Percentiles rank a stretch among this genome's conserved stretches.
Evolutionary conservation across 2,329 filamentous ascomycete species (phyloP).

Genomic region (Cladobotryum mycophilum): DNA sequence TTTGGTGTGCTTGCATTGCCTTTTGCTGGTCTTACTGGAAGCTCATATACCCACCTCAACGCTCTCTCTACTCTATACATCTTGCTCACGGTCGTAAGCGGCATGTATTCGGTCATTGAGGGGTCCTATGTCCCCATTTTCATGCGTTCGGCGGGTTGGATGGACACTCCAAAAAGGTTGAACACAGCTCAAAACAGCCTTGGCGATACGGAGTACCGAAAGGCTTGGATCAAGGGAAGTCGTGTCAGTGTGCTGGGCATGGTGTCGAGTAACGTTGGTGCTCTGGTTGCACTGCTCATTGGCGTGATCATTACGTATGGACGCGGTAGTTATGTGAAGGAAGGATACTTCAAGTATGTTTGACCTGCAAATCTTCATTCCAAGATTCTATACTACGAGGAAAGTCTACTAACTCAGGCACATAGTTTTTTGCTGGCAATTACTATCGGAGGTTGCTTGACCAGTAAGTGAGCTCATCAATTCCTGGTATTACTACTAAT

Average conservation of each 20-base stretch:
- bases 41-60: slow-evolving; percentile 14
- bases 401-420: not conserved
- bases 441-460: slow-evolving; percentile 15
- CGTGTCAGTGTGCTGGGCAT: slow-evolving; percentile 15
- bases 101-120: slow-evolving; percentile 15
- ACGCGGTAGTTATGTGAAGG: slow-evolving; percentile 13
- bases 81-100: slow-evolving; percentile 12
- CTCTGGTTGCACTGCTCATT: slow-evolving; percentile 15
- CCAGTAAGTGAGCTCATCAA: slow-evolving; percentile 6
- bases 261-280: slow-evolving; percentile 14
- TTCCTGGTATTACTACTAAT: not conserved
- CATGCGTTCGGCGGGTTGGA: slow-evolving; percentile 16
- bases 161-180: slow-evolving; percentile 1
- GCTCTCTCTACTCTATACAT: slow-evolving; percentile 13
- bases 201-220: not conserved
- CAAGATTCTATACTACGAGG: not conserved
- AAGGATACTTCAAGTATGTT: slow-evolving; percentile 16
- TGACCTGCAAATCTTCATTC: not conserved
- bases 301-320: slow-evolving; percentile 16
- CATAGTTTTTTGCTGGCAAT: slow-evolving; percentile 15
- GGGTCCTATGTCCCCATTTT: slow-evolving; percentile 17
- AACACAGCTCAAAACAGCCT: not conserved
- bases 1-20: slow-evolving; percentile 15
- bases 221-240: slow-evolving; percentile 14
- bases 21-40: slow-evolving; percentile 14